phyloP scores from a whole-genome alignment of 805 yeast genomes.

The Kazachstania psychrophila region DNA sequence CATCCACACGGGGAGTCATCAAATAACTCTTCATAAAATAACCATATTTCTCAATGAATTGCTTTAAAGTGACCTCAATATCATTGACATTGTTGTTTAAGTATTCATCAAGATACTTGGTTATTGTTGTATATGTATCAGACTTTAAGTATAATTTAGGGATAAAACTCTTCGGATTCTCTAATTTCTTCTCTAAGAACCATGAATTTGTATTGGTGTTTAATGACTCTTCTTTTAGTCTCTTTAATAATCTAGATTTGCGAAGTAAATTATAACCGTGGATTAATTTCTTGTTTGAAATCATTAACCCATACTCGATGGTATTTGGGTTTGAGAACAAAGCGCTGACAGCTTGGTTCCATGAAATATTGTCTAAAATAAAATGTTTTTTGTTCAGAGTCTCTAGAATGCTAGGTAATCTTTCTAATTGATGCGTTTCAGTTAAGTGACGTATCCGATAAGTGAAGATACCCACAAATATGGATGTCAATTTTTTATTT shows the following conservation, averaged over 20 bases:
- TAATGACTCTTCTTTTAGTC: slow-evolving; percentile 6
- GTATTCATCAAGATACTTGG: slow-evolving; percentile 20
- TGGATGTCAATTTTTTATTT: slow-evolving; percentile 14
- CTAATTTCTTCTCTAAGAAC: slow-evolving; percentile 16
- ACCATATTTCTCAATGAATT: slow-evolving; percentile 23
- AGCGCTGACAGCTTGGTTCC: slow-evolving; percentile 27
- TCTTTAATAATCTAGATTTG: slow-evolving; percentile 18
- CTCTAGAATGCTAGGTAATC: slow-evolving; percentile 15
- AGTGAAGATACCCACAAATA: slow-evolving; percentile 17
- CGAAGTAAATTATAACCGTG: slow-evolving; percentile 31
- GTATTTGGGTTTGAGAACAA: slow-evolving; percentile 24
- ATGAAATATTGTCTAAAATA: slow-evolving; percentile 25
- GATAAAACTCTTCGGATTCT: slow-evolving; percentile 11
- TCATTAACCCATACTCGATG: slow-evolving; percentile 23
- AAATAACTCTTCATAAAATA: slow-evolving; percentile 27
- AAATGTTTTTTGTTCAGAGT: slow-evolving; percentile 20
- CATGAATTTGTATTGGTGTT: slow-evolving; percentile 13
- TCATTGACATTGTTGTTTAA: slow-evolving; percentile 11
- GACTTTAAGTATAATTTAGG: slow-evolving; percentile 26
- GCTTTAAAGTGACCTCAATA: slow-evolving; percentile 9
- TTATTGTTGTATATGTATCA: slow-evolving; percentile 10
- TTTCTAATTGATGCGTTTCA: slow-evolving; percentile 9
- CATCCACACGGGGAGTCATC: slow-evolving; percentile 17
- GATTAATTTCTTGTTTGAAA: slow-evolving; percentile 28
- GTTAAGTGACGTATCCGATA: slow-evolving; percentile 19